These are phyloP conservation scores for Cydonia oblonga DNA, from an alignment of 331 rosid genomes.

Conservation along the genomic window DNA sequence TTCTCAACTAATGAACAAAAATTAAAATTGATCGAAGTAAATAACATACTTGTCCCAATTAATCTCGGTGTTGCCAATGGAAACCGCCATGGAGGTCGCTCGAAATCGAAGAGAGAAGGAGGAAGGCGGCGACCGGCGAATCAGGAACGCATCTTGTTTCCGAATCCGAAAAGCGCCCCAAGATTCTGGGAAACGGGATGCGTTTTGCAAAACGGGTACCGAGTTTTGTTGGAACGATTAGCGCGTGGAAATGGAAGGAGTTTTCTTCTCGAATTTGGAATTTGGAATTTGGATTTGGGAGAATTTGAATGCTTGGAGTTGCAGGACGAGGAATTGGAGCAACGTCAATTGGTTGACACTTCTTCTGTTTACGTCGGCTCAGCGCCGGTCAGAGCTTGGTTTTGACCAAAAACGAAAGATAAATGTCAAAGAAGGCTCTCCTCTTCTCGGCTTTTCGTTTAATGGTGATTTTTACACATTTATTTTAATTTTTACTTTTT, in stretches of 20 bases:
- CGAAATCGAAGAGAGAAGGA: neutral
- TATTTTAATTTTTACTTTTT: no score
- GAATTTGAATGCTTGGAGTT: neutral
- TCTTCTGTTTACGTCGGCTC: neutral
- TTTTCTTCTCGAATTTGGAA: neutral
- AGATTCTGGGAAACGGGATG: neutral
- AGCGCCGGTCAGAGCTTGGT: neutral
- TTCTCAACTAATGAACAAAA: neutral
- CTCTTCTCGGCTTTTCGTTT: no score
- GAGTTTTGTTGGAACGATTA: neutral
- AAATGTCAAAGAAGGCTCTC: neutral
- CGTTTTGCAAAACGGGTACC: neutral
- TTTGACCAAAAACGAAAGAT: neutral
- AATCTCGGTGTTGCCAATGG: conserved; percentile 71
- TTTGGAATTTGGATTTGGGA: neutral
- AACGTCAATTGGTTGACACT: neutral
- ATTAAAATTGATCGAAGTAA: neutral
- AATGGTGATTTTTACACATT: no score
- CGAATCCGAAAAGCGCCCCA: neutral
- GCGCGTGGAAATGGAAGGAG: neutral
- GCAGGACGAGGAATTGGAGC: neutral
- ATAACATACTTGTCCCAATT: conserved; percentile 86
- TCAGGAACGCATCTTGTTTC: conserved; percentile 15
- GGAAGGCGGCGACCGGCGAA: neutral
- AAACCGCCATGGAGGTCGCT: conserved; percentile 37